Conservation (phyloP, 345 rosid species). For the Arabidopsis suecica region DNA sequence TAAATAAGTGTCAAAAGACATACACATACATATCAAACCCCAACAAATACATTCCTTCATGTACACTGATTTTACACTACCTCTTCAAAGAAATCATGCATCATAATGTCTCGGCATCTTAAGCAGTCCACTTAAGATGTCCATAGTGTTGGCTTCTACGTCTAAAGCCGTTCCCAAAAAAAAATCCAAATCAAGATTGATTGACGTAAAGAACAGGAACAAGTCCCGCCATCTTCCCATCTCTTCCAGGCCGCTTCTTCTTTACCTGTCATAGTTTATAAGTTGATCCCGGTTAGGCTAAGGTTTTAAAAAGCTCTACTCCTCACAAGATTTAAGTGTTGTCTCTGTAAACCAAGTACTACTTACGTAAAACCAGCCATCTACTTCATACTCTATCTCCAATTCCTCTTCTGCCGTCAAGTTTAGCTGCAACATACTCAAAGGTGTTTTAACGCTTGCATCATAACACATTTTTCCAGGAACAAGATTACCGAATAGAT, state of each 20-base stretch:
- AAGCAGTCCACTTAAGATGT: constrained; percentile 16
- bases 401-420: constrained; percentile 92
- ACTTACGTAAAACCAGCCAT: constrained; percentile 99
- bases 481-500: not conserved
- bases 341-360: constrained; percentile 20
- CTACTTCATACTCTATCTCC: constrained; percentile 96
- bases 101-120: constrained; percentile 8
- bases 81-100: constrained; percentile 22
- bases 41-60: constrained; percentile 40
- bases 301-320: not conserved
- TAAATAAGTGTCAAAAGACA: constrained; percentile 2
- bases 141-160: constrained; percentile 14
- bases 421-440: constrained; percentile 71
- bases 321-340: constrained; percentile 8
- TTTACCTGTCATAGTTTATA: constrained; percentile 69
- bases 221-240: constrained; percentile 95
- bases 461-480: constrained; percentile 10
- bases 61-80: constrained; percentile 39
- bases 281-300: constrained; percentile 17
- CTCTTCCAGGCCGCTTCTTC: constrained; percentile 97
- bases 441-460: constrained; percentile 10
- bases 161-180: not conserved
- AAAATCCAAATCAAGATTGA: constrained; percentile 50
- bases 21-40: constrained; percentile 27
- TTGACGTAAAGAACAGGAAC: constrained; percentile 96